phyloP scores from a whole-genome alignment of 257 asterid species.

The Przewalskia tangutica region DNA sequence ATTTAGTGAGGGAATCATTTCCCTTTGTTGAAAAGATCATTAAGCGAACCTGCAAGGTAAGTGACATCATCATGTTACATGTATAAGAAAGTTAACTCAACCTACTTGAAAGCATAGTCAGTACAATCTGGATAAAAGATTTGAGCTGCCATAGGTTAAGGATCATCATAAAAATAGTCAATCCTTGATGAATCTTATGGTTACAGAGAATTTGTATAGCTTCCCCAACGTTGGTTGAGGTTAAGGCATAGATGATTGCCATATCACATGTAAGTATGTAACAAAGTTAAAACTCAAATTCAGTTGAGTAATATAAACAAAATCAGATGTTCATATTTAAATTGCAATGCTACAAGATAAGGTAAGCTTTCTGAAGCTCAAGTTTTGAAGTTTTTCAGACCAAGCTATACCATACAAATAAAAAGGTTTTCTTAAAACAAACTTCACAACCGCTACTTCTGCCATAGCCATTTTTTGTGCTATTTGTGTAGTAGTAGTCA shows the following conservation, averaged over 20 bases:
- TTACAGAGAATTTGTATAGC: too few species aligned
- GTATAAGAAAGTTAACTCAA: neutral
- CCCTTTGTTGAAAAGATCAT: conserved; percentile 49
- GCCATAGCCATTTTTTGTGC: neutral
- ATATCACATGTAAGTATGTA: neutral
- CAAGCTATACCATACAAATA: neutral
- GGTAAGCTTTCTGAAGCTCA: neutral
- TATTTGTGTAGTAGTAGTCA: neutral
- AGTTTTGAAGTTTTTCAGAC: neutral
- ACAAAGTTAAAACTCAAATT: neutral
- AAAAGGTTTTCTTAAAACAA: neutral
- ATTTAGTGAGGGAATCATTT: conserved; percentile 54
- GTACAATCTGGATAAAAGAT: neutral
- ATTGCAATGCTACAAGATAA: neutral
- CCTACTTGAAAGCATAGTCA: neutral
- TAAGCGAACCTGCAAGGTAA: conserved; percentile 55
- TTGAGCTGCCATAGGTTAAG: neutral
- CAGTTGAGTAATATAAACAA: neutral
- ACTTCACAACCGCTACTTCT: neutral
- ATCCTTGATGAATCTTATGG: neutral
- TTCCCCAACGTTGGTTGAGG: neutral
- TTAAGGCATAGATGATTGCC: neutral
- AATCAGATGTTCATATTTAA: neutral
- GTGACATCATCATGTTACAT: conserved; percentile 12
- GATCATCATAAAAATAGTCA: neutral